Base-by-base conservation (phyloP, 768 basidiomycete genomes). In the Holtermanniella nyarrowii region DNA sequence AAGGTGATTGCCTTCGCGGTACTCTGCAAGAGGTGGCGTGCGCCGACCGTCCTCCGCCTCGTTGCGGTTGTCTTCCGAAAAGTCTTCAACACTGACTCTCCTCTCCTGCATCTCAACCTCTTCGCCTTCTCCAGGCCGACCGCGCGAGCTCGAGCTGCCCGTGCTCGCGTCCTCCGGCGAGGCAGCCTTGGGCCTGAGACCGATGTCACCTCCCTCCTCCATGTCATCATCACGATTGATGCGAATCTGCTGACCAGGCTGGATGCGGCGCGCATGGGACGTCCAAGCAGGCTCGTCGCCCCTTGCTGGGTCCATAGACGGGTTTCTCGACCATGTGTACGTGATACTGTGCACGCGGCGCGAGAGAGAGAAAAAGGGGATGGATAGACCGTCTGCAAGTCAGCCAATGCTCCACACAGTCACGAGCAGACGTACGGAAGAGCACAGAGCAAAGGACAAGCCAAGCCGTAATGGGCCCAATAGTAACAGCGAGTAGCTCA, bases 401-500 rank as follows among this genome's bases (percentile, higher is more conserved):
- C 2, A 5, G 48, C 47, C 20, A 52, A 5, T 12, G 22, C 24
- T 25, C 20, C n/a, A 23, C 26, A 24, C 20, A 22, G n/a, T 41
- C 18, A 31, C 0, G 14, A 5, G 44, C n/a, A 10, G 7, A 63
- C 68, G 59, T 41, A 72, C 69, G 66, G 48, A 66, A 80, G 16
- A 84, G 77, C 55, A 96, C 86, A 0, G 88, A 93, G 60, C 82
- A 83, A 5, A 99, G 77, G 3, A 99, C 95, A 81, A 97, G 82
- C 72, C 95, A 96, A 1, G 85, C 83, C 11, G 89, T 86, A 58
- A 99, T 87, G 0, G 95, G 95, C 67, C 91, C 86, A 50, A 97
- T 90, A 3, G 81, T 76, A 12, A 82, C 76, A 1, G 80, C 77
- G 14, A 99, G 76, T 13, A 83, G 69, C 49, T 84, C 79, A 7